Conservation (phyloP, 73 alveolate genomes). For the Blepharisma stoltei region DNA sequence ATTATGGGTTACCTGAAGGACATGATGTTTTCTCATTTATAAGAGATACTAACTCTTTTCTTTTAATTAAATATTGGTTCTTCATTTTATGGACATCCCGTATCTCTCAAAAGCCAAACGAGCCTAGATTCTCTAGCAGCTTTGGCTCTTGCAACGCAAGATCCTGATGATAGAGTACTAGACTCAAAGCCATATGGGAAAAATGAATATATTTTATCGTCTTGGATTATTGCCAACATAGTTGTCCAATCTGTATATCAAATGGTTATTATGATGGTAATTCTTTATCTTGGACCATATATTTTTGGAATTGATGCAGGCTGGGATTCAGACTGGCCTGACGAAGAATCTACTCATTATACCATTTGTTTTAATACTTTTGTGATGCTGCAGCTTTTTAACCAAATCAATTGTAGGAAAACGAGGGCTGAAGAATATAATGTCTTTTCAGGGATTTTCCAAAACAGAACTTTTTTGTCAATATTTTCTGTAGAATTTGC, state of each 20-base stretch:
- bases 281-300: conserved; percentile 56
- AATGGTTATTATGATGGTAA: conserved; percentile 59
- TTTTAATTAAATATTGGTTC: too few relatives aligned
- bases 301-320: conserved; percentile 37
- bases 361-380: conserved; percentile 70
- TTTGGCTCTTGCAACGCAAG: conserved; percentile 93
- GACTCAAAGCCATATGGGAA: conserved; percentile 76
- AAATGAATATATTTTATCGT: conserved; percentile 85
- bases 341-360: conserved; percentile 60
- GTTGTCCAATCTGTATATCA: conserved; percentile 73
- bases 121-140: conserved; percentile 95
- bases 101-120: too few relatives aligned
- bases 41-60: too few relatives aligned
- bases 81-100: too few relatives aligned
- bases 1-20: too few relatives aligned
- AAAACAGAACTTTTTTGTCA: not conserved
- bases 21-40: too few relatives aligned
- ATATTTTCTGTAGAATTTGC: conserved; percentile 36
- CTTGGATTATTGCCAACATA: conserved; percentile 87
- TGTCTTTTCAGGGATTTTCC: not conserved
- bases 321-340: conserved; percentile 31
- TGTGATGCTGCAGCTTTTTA: conserved; percentile 64
- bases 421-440: conserved; percentile 29
- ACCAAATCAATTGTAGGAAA: conserved; percentile 69
- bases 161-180: conserved; percentile 81